A percentile compares a stretch with the other conserved stretches of the same genome.
phyloP scores from a whole-genome alignment of 306 rosid species.

The Astragalus membranaceus region DNA sequence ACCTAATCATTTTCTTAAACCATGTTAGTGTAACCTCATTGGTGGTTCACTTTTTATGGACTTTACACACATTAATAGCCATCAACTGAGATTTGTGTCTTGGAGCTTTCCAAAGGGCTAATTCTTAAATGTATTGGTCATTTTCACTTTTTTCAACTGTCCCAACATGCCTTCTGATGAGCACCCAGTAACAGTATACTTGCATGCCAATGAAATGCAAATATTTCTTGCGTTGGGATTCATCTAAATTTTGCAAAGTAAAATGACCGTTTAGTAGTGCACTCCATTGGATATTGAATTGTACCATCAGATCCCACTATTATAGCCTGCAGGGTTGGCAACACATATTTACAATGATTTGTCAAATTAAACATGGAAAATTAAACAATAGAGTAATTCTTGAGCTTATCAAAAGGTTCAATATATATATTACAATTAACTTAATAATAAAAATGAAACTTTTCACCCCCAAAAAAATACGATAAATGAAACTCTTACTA shows the following conservation, averaged over 20 bases:
- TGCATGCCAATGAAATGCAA: slow-evolving; percentile 14
- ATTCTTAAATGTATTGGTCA: neutral
- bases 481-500: no score
- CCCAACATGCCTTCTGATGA: slow-evolving; percentile 15
- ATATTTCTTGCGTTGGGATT: neutral
- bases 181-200: neutral
- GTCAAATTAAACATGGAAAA: neutral
- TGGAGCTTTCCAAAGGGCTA: slow-evolving; percentile 11
- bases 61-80: neutral
- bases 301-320: slow-evolving; percentile 17
- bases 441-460: no score
- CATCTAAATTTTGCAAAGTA: neutral
- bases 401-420: neutral
- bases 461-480: no score
- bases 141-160: slow-evolving; percentile 13
- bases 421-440: no score
- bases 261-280: neutral
- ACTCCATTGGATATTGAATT: neutral
- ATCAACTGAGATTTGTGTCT: neutral
- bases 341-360: neutral
- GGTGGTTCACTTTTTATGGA: slow-evolving; percentile 4
- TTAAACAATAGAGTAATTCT: no score
- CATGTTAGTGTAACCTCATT: slow-evolving; percentile 5
- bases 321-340: neutral
- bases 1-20: slow-evolving; percentile 13